phyloP scores from a whole-genome alignment of 441 rosid species.

The Rhodomyrtus psidioides region DNA sequence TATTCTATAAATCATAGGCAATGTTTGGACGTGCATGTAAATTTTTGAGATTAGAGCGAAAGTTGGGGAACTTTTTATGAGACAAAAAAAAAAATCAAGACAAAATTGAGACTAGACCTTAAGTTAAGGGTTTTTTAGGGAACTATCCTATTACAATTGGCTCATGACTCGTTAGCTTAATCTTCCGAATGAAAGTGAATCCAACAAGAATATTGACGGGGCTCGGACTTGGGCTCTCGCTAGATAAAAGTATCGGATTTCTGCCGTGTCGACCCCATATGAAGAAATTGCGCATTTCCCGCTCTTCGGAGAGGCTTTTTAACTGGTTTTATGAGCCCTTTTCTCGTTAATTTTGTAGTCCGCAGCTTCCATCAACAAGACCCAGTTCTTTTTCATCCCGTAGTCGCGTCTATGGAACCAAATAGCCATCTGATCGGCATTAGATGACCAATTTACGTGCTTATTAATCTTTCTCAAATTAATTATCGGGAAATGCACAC shows the following conservation, averaged over 20 bases:
- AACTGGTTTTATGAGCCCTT: not conserved
- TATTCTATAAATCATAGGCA: no score
- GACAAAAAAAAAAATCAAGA: no score
- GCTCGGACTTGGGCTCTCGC: fast-evolving
- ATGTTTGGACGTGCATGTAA: no score
- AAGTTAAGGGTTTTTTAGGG: no score
- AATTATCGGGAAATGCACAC: not conserved
- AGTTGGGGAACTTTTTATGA: no score
- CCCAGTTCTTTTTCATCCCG: not conserved
- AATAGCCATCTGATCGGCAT: not conserved
- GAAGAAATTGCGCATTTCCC: not conserved
- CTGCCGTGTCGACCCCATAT: fast-evolving
- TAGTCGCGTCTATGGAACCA: not conserved
- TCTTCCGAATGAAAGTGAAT: not conserved
- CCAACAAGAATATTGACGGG: fast-evolving
- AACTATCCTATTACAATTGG: no score
- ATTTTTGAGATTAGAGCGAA: no score
- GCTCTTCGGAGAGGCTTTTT: not conserved
- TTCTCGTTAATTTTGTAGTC: not conserved
- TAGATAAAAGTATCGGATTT: not conserved
- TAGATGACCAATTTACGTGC: not conserved
- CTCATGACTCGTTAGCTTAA: fast-evolving
- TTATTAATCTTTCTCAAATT: not conserved
- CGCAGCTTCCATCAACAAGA: not conserved
- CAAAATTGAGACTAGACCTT: no score